Base-by-base conservation (phyloP, 2,329 filamentous ascomycete genomes). In the Pezicula radicicola region DNA sequence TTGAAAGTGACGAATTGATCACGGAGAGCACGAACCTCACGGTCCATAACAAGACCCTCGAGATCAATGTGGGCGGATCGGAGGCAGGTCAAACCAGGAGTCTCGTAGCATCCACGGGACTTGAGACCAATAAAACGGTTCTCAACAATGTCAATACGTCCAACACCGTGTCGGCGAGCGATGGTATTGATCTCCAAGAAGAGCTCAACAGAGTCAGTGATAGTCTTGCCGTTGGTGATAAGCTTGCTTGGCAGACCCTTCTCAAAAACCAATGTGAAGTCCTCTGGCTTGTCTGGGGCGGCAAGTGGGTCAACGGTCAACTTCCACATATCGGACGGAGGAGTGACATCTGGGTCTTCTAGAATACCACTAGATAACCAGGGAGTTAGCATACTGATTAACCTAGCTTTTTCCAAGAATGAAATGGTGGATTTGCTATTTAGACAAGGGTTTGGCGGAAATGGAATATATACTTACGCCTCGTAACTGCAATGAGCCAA, bases 71-170 rank as follows among this genome's bases (percentile, higher is more conserved):
- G 66, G 33, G 66, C 66, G 41, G 60, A 56, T 28, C 66, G 64
- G 21, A 68, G 60, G 51, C 61, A 63, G 49, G 64, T 64, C 36
- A 66, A 54, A 48, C 63, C 64, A 19, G 63, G 62, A 30, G 64
- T 65, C 65, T 92, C 89, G 75, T 92, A 92, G 77, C 88, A 92
- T 63, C 89, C 89, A 64, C 89, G 83, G 60, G 80, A 85, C 77
- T 92, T 92, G 63, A 92, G 78, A 57, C 88, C 89, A 66, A 89
- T 87, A 75, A 87, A 89, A 49, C 89, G 81, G 75, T 89, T 88
- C 72, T 91, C 88, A 55, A 92, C 88, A 66, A 93, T 93, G 70
- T 93, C 89, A 60, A 93, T 86, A 64, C 89, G 78, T 63, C 89
- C 89, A 60, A 93, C 81, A 68, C 89, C 89, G 73, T 91, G 76